Base-by-base conservation (phyloP, 495 filamentous ascomycete genomes). In the Xylaria nigripes region DNA sequence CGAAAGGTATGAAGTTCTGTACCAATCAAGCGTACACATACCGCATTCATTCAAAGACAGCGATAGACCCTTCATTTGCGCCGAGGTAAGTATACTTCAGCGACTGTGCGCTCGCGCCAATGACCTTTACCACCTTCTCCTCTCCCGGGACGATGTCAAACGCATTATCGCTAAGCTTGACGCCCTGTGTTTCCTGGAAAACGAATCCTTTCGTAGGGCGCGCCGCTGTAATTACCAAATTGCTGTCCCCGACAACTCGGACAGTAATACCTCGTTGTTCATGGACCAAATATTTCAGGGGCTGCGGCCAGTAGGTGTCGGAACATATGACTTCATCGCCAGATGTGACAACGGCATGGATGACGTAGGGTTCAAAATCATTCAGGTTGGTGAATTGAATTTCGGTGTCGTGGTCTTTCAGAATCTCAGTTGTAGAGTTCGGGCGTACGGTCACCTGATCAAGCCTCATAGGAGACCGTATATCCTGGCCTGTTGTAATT, bases 291-390 rank as follows among this genome's bases (percentile, higher is more conserved):
- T 89, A 90, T 69, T 91, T 90, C 58, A 92, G 76, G 15, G 88
- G 89, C 55, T 92, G 85, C 0, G 87, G 87, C 89, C 88, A 92
- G 51, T 86, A 83, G 0, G 80, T 75, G 60, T 86, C 82, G 10
- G 81, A 74, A 10, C 82, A 74, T 6, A 85, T 72, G n/a, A 78
- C 42, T 21, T 76, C 50, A 2, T 73, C 76, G 0, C 48, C 59
- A 10, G 69, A 48, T 13, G 74, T 69, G 30, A 83, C 43, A 61
- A 72, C 60, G 13, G 72, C 71, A n/a, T 69, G 76, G 47, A 86
- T 64, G 58, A 77, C 61, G 56, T 76, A 70, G 64, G 57, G 81
- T 65, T 55, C 68, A n/a, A 65, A 57, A 9, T 59, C 49, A 3
- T 50, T 53, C 1, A 63, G 71, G 73, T 68, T 6, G 72, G 75